Conservation (phyloP, 345 rosid species). For the Leavenworthia alabamica region DNA sequence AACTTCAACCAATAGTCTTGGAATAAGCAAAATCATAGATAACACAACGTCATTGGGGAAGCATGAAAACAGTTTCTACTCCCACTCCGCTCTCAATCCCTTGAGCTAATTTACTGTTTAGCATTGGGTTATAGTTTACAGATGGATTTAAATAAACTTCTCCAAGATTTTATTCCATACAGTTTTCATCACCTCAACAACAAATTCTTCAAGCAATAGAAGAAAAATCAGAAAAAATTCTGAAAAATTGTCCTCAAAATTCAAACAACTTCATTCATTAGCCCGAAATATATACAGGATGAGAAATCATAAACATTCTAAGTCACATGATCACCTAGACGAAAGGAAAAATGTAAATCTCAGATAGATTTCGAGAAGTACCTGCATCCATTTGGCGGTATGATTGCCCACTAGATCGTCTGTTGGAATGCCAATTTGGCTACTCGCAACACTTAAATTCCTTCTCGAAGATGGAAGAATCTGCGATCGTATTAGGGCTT, state of each 20-base stretch:
- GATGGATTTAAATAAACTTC: no score
- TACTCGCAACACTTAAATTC: slow-evolving; percentile 35
- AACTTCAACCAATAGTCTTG: neutral
- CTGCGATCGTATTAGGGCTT: slow-evolving; percentile 43
- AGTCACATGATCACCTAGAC: neutral
- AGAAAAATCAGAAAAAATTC: neutral
- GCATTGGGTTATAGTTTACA: neutral
- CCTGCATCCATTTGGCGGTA: slow-evolving; percentile 99
- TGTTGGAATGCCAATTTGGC: slow-evolving; percentile 29
- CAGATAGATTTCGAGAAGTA: neutral
- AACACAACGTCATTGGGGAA: neutral
- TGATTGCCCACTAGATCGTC: slow-evolving; percentile 42
- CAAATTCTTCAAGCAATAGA: neutral
- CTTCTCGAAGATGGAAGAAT: slow-evolving; percentile 39
- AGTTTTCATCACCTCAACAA: neutral
- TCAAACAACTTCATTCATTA: neutral
- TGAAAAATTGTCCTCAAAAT: neutral
- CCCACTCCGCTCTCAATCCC: no score
- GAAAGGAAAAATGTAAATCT: neutral
- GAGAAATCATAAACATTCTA: neutral
- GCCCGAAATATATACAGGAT: neutral
- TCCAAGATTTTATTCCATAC: neutral
- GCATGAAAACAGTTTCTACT: no score
- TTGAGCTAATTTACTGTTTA: neutral
- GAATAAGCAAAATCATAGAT: neutral